A percentile compares a stretch with the other conserved stretches of the same genome.
phyloP scores from a whole-genome alignment of 371 early-diverging fungal genomes.

The Mucor piriformis region DNA sequence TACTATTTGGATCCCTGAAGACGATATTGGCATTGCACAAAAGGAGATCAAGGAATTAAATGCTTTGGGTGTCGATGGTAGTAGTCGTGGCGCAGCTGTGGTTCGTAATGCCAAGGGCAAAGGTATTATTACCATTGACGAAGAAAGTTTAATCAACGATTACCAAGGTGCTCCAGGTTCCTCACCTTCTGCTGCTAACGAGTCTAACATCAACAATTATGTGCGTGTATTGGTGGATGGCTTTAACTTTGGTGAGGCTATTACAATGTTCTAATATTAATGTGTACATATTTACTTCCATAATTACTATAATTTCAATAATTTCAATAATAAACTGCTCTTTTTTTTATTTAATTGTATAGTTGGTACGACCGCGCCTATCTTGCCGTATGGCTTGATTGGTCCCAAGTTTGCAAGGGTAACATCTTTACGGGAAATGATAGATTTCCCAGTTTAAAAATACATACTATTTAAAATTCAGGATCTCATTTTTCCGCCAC shows the following conservation, averaged over 20 bases:
- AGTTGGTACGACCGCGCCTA: too few species aligned
- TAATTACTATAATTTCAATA: too few species aligned
- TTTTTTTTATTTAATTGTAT: too few species aligned
- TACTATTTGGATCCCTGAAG: conserved; percentile 40
- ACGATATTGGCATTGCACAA: conserved; percentile 33
- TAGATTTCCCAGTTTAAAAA: too few species aligned
- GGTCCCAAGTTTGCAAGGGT: too few species aligned
- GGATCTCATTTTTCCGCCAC: too few species aligned
- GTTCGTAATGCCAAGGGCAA: conserved; percentile 30
- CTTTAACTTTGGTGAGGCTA: conserved; percentile 24
- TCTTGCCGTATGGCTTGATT: too few species aligned
- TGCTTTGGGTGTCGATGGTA: conserved; percentile 15
- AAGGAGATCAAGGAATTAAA: conserved; percentile 23
- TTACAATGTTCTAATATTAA: conserved; percentile 10
- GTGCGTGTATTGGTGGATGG: conserved; percentile 29
- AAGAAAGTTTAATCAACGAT: conserved; percentile 19
- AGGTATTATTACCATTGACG: conserved; percentile 29
- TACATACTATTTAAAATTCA: too few species aligned
- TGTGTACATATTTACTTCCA: too few species aligned
- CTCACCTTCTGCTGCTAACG: conserved; percentile 4
- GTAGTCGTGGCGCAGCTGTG: conserved; percentile 21
- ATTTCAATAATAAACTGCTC: too few species aligned
- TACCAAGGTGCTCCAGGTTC: conserved; percentile 26
- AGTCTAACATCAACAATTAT: conserved; percentile 24
- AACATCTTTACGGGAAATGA: too few species aligned